Base-by-base conservation (phyloP, 1,284 basidiomycete species). In the Irpex sp. region DNA sequence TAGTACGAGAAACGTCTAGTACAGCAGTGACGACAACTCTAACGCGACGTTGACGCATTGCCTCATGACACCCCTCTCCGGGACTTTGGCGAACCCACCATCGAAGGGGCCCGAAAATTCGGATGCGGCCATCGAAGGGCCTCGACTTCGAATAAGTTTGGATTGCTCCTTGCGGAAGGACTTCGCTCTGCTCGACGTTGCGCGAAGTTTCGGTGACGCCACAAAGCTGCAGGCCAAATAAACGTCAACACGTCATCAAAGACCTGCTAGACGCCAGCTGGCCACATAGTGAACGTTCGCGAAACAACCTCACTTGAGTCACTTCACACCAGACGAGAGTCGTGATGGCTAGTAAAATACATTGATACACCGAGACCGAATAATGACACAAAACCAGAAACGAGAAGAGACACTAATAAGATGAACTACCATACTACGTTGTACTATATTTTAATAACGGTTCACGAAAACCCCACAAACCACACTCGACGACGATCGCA, bases 321-420 rank as follows among this genome's bases (percentile, higher is more conserved):
- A n/a, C n/a, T n/a, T n/a, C n/a, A 44, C 40, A n/a, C 40, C 40
- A n/a, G 4, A 31, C 31, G 4, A 3, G 4, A 31, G 31, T 31
- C 4, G 31, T n/a, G 26, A 34, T 56, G 21, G 9, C 9, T n/a
- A 54, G 34, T 44, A 44, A 56, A 56, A 56, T 56, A 56, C 54
- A 56, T 56, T 56, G 54, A 15, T 56, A 56, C 54, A 56, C 19
- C 11, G 26, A 34, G 31, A 56, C 21, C 21, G 34, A 56, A 56
- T 56, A 56, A 56, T 56, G 54, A 56, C 54, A 56, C 54, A 56
- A 37, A 36, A 56, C 21, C 54, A 37, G 40, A 51, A 51, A 17
- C 8, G 49, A 51, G 7, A 51, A 5, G 21, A 31, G 31, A 31
- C 49, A 56, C 54, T 56, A 56, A 31, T 56, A 56, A 56, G 54